A percentile compares a stretch with the other conserved stretches of the same genome.
These are phyloP conservation scores for Trichosphaerium sp. DNA, from an alignment of 78 protist species.

Conservation along the genomic window DNA sequence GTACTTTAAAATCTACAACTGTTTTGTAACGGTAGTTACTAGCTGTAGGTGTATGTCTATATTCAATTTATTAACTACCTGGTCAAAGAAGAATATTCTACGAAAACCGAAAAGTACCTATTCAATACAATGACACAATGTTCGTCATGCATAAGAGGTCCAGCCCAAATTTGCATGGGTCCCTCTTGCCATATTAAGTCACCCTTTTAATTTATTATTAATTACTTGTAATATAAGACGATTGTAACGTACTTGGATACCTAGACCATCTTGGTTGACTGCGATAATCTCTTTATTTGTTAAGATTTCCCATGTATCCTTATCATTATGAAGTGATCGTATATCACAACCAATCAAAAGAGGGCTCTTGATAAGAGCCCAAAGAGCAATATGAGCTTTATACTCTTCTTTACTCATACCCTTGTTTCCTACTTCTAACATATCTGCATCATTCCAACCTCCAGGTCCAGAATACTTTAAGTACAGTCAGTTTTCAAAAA, in stretches of 20 bases:
- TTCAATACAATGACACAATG: slow-evolving; percentile 30
- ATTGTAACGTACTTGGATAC: too few species aligned
- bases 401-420: slow-evolving; percentile 51
- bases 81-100: too few species aligned
- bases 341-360: slow-evolving; percentile 55
- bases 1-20: slow-evolving; percentile 17
- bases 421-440: slow-evolving; percentile 64
- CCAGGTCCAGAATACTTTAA: slow-evolving; percentile 37
- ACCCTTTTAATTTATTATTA: too few species aligned
- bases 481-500: too few species aligned
- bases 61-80: too few species aligned
- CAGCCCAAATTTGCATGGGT: slow-evolving; percentile 54
- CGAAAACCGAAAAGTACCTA: neutral
- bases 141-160: slow-evolving; percentile 19
- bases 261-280: neutral
- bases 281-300: slow-evolving; percentile 1
- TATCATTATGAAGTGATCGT: too few species aligned
- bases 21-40: neutral
- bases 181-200: too few species aligned
- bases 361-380: slow-evolving; percentile 57
- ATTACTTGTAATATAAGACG: too few species aligned
- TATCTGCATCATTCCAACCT: slow-evolving; percentile 57
- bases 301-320: neutral
- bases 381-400: slow-evolving; percentile 40
- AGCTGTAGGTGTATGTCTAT: too few species aligned